These are phyloP conservation scores for Adansonia digitata DNA, from an alignment of 345 rosid species.

Conservation along the genomic window DNA sequence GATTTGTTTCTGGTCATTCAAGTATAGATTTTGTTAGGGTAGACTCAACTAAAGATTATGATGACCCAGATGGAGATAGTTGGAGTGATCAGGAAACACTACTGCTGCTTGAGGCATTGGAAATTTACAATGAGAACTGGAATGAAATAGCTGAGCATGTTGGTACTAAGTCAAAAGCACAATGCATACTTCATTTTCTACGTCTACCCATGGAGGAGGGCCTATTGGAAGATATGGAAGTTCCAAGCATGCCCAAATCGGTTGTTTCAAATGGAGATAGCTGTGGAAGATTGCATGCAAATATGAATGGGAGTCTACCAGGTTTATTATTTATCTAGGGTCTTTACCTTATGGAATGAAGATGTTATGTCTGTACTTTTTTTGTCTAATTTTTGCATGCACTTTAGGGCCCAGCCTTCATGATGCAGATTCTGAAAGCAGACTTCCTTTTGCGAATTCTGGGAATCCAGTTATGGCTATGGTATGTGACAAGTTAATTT, in stretches of 20 bases:
- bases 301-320: conserved; percentile 51
- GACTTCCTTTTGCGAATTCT: conserved; percentile 81
- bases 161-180: conserved; percentile 87
- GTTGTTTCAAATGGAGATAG: conserved; percentile 49
- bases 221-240: conserved; percentile 72
- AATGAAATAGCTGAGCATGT: conserved; percentile 90
- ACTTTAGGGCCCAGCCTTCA: conserved; percentile 43
- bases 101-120: conserved; percentile 91
- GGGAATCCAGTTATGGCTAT: conserved; percentile 93
- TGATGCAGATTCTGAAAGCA: conserved; percentile 53
- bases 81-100: conserved; percentile 97
- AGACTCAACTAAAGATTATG: conserved; percentile 63
- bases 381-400: conserved; percentile 1
- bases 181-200: conserved; percentile 38
- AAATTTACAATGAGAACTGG: conserved; percentile 83
- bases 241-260: conserved; percentile 47
- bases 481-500: conserved; percentile 41
- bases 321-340: conserved; percentile 31
- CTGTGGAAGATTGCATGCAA: conserved; percentile 33
- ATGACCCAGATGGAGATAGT: conserved; percentile 74
- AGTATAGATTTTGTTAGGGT: conserved; percentile 74
- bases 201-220: conserved; percentile 87
- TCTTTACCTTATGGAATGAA: conserved; percentile 5
- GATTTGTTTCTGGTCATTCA: conserved; percentile 54
- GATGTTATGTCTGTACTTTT: not conserved